A percentile compares a stretch with the other conserved stretches of the same genome.
Evolutionary conservation across 2,329 filamentous ascomycete genomes (phyloP).

Genomic region (Plectosphaerella cucumerina): DNA sequence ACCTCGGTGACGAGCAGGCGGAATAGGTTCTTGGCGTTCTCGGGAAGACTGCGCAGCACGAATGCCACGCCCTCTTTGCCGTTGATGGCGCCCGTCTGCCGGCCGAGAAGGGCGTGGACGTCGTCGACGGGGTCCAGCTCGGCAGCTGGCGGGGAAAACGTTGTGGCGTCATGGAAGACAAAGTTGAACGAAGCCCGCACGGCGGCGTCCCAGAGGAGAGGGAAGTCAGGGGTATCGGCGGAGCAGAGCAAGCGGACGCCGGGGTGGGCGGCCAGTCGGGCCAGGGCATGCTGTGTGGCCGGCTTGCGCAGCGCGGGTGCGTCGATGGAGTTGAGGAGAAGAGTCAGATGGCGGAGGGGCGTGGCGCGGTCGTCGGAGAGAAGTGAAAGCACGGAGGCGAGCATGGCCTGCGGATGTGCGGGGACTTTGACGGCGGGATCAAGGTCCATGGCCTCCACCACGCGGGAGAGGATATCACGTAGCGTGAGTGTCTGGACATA

Average conservation of each 20-base stretch:
- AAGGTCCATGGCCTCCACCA: slow-evolving; percentile 63
- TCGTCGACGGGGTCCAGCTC: slow-evolving; percentile 86
- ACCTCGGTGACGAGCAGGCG: slow-evolving; percentile 81
- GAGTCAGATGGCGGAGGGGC: slow-evolving; percentile 66
- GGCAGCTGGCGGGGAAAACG: slow-evolving; percentile 66
- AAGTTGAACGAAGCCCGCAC: slow-evolving; percentile 82
- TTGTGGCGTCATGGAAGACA: slow-evolving; percentile 90
- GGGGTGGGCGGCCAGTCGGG: slow-evolving; percentile 71
- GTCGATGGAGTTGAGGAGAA: slow-evolving; percentile 87
- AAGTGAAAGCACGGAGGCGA: slow-evolving; percentile 60
- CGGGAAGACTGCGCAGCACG: slow-evolving; percentile 83
- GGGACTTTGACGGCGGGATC: slow-evolving; percentile 42
- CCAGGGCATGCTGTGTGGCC: slow-evolving; percentile 66
- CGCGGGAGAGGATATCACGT: slow-evolving; percentile 64
- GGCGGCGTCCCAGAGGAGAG: slow-evolving; percentile 83
- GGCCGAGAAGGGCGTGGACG: slow-evolving; percentile 81
- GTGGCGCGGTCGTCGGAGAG: slow-evolving; percentile 45
- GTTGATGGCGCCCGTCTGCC: slow-evolving; percentile 73
- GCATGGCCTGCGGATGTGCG: slow-evolving; percentile 63
- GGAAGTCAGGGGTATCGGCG: slow-evolving; percentile 82
- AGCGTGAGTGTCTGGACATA: slow-evolving; percentile 65
- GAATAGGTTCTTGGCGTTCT: slow-evolving; percentile 88
- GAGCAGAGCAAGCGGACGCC: slow-evolving; percentile 72
- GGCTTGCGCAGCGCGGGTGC: slow-evolving; percentile 69
- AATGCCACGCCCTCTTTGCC: slow-evolving; percentile 90